Percentiles rank a stretch among this genome's conserved stretches.
Conservation (phyloP, 2,329 filamentous ascomycete genomes). For the Endocalyx cinctus region DNA sequence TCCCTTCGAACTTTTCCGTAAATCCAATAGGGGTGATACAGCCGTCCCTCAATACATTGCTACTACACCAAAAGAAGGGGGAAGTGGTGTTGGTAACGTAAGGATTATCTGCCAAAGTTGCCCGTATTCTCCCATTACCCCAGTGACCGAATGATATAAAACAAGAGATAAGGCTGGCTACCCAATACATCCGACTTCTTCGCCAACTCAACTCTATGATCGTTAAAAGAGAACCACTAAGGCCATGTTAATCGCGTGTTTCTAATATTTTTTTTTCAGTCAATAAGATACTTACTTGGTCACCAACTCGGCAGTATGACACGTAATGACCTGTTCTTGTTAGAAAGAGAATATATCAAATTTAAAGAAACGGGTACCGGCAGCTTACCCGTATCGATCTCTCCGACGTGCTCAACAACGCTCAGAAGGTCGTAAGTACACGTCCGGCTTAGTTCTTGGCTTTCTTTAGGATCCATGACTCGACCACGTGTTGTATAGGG, state of each 20-base stretch:
- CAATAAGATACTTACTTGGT: conserved; percentile 47
- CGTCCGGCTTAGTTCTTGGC: conserved; percentile 53
- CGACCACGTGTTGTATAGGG: conserved; percentile 75
- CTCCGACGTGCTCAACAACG: conserved; percentile 89
- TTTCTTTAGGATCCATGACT: conserved; percentile 43
- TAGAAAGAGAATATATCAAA: conserved; percentile 3
- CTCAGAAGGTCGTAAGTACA: conserved; percentile 84
- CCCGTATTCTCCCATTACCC: no score
- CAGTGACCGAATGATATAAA: conserved; percentile 68
- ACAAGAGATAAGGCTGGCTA: conserved; percentile 84
- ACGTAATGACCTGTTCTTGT: conserved; percentile 65
- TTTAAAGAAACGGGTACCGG: no score
- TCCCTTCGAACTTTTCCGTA: no score
- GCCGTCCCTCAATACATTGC: no score
- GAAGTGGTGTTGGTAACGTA: no score
- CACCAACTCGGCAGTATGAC: conserved; percentile 78
- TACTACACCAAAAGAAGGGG: no score
- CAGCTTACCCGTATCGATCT: conserved; percentile 70
- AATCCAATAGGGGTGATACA: no score
- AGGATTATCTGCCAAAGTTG: no score
- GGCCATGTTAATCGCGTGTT: conserved; percentile 8
- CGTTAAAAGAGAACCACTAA: conserved; percentile 94
- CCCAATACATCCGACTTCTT: conserved; percentile 79
- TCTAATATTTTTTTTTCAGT: neutral
- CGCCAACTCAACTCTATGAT: conserved; percentile 84